Evolutionary conservation across 1,284 basidiomycete genomes (phyloP), one percentile per base, ranked within the genome.

Genomic region (Inonotus obliquus): DNA sequence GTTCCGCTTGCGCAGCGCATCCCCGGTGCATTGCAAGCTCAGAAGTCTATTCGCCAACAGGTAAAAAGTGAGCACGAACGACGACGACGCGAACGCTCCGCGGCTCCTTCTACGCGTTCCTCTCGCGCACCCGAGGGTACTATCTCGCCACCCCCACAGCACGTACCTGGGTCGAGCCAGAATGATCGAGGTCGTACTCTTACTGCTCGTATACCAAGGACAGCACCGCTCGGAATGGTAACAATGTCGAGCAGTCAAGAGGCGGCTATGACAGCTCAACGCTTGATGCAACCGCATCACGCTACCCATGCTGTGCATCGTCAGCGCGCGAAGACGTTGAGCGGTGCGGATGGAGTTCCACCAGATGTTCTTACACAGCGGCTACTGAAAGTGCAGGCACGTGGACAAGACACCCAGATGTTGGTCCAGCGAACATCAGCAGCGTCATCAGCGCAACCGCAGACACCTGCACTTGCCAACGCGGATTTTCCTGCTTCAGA

Each of bases 1-100:
- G 77, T 91, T 1, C 91, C 91, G 0, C 79, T 94, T 14, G 91
- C 89, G 1, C 84, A 84, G 65, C 79, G 85, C 35, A 90, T 92
- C 53, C 91, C 91, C 9, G 85, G 82, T 0, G 91, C 91, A 2
- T 73, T 94, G 61, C 81, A 77, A 5, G 91, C 90, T 13, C 91
- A 94, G 69, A 83, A 83, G 66, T 86, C 87, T 2, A 90, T 94
- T 59, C 81, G 89, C 19, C 77, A 78, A 53, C 82, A 91, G 69
- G 83, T 89, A 25, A 79, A 80, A 54, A 83, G 87, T 65, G 88
- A 91, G 74, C 77, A 85, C 54, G 82, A 85, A 38, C 77, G 81
- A 66, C 76, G 83, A 53, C 76, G 79, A 65, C 72, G 77, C 32
- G 83, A 86, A 59, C 78, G 81, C 13, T 54, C 59, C 29, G 21